These are phyloP conservation scores for Tylopilus sp. DNA, from an alignment of 768 basidiomycete species.

Conservation along the genomic window DNA sequence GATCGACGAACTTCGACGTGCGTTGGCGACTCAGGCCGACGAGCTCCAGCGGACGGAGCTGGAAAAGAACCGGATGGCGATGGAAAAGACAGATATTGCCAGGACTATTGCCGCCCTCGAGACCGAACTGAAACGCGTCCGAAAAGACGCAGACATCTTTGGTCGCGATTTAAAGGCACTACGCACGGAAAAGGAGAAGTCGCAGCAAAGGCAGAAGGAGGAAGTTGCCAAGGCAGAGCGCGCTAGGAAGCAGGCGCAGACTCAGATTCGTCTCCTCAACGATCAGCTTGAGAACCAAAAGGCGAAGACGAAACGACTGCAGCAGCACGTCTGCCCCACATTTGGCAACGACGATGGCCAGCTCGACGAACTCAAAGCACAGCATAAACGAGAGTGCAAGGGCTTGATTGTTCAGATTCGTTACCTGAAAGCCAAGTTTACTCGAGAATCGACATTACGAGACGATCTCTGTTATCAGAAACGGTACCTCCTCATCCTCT, in stretches of 20 bases:
- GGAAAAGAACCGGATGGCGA: conserved; percentile 58
- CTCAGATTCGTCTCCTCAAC: conserved; percentile 61
- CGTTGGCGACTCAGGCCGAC: conserved; percentile 55
- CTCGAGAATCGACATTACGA: conserved; percentile 78
- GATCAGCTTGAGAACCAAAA: conserved; percentile 61
- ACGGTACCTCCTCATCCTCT: conserved; percentile 73
- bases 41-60: conserved; percentile 62
- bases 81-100: conserved; percentile 64
- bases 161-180: conserved; percentile 72
- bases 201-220: conserved; percentile 52
- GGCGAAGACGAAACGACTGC: conserved; percentile 38
- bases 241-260: conserved; percentile 61
- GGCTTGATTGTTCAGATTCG: conserved; percentile 86
- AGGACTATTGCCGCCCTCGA: conserved; percentile 67
- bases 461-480: conserved; percentile 83
- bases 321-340: conserved; percentile 54
- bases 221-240: conserved; percentile 58
- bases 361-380: conserved; percentile 51
- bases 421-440: conserved; percentile 90
- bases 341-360: conserved; percentile 48
- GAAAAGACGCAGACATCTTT: conserved; percentile 72
- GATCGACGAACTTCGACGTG: conserved; percentile 71
- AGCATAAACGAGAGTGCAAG: conserved; percentile 86
- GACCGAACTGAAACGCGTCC: conserved; percentile 70
- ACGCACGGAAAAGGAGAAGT: conserved; percentile 61